Conservation (phyloP, 768 basidiomycete genomes). For the Lentinus tigrinus region DNA sequence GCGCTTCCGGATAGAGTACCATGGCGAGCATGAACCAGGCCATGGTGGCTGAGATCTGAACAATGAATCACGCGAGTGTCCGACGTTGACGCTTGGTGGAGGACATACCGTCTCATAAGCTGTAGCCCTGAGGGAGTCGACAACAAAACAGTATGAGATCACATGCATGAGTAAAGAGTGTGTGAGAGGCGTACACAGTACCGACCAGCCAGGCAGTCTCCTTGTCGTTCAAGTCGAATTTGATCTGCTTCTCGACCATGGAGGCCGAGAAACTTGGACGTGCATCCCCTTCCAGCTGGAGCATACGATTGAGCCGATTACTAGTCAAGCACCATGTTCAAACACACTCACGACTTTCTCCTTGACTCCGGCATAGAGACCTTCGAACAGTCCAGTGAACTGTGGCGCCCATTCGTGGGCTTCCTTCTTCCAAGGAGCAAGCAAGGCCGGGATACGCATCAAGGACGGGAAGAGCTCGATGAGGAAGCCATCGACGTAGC, state of each 20-base stretch:
- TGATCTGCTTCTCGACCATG: slow-evolving; percentile 8
- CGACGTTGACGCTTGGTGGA: too few species aligned
- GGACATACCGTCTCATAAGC: neutral
- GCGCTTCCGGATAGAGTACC: slow-evolving; percentile 3
- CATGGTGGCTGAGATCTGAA: neutral
- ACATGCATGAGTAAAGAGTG: slow-evolving; percentile 5
- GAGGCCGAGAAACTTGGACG: slow-evolving; percentile 11
- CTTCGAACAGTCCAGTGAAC: slow-evolving; percentile 27
- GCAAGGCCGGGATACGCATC: slow-evolving; percentile 28
- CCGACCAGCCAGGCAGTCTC: slow-evolving; percentile 23
- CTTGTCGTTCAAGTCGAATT: slow-evolving; percentile 3
- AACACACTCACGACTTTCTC: neutral
- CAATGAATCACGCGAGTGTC: too few species aligned
- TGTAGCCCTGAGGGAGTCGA: neutral
- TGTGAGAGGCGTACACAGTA: slow-evolving; percentile 12
- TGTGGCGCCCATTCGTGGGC: slow-evolving; percentile 23
- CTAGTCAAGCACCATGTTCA: too few species aligned
- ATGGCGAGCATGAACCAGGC: slow-evolving; percentile 6
- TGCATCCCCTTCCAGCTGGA: neutral
- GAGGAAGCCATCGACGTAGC: slow-evolving; percentile 35
- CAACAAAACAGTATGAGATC: neutral
- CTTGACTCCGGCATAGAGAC: slow-evolving; percentile 14
- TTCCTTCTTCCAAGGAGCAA: slow-evolving; percentile 32
- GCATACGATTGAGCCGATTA: neutral
- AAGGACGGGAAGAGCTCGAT: slow-evolving; percentile 38